Base-by-base conservation (phyloP, 2,329 filamentous ascomycete species). In the Fusarium sp. region DNA sequence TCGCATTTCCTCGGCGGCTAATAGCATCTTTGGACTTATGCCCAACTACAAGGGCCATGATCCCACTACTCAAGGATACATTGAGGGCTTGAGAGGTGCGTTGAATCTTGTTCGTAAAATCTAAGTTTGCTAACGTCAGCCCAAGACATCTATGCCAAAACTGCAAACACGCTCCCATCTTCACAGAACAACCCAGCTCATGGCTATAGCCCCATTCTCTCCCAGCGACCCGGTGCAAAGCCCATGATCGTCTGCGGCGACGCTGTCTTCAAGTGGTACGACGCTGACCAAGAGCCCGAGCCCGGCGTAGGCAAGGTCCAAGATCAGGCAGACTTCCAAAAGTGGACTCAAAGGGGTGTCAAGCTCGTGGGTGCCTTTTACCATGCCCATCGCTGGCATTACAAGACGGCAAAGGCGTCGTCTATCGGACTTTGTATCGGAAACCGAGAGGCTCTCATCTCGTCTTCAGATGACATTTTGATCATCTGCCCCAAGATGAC, bases 201-300 rank as follows among this genome's bases (percentile, higher is more conserved):
- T 3, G 60, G 60, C 3, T 41, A 38, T 12, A 63, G 26, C 9
- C 60, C 57, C 9, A 42, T 33, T 1, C 57, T 63, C 1, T 52
- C 60, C 10, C 10, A 50, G 5, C 44, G 42, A 7, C 60, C 47
- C 15, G 31, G 31, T 8, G 60, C 60, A 1, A 63, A 63, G 16
- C 60, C 60, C 2, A 15, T 63, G 3, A 47, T 63, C 2, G 24
- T 53, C 9, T 63, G 60, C 1, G 60, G 60, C 0, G 60, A 63
- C 3, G 28, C 9, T 6, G 35, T 56, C 3, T 63, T 37, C 5
- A 23, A 63, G 2, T 63, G 60, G 60, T 31, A 42, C 1, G 60
- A 62, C 20, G 47, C 50, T 1, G 57, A 63, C 1, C 13, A 63
- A 2, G 60, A 63, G 9, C 57, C 60, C 1, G 57, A 46, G 10